Percentiles rank a stretch among this genome's conserved stretches.
Conservation (phyloP, 768 basidiomycete genomes). For the Mycena galericulata region DNA sequence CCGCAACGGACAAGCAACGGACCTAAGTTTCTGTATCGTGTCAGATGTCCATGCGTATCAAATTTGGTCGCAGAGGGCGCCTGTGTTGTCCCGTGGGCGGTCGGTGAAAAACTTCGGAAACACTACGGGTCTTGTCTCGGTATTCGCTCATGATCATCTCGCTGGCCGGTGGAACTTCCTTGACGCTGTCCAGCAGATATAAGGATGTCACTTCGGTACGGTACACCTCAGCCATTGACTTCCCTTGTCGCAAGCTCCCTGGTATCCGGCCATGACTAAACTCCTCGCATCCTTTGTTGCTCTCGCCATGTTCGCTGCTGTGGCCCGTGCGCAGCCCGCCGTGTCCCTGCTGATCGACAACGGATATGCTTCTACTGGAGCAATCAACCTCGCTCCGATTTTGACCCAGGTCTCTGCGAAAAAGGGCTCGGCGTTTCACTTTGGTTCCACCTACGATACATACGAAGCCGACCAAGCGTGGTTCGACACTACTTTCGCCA, state of each 20-base stretch:
- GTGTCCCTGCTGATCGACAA: constrained; percentile 32
- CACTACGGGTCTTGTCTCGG: constrained; percentile 18
- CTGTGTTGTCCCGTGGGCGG: background rate
- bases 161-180: constrained; percentile 17
- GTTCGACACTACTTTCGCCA: constrained; percentile 19
- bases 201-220: background rate
- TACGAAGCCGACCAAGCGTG: constrained; percentile 29
- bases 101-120: constrained; percentile 15
- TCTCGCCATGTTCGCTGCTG: constrained; percentile 11
- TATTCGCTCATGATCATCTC: background rate
- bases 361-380: constrained; percentile 26
- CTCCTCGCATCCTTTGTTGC: constrained; percentile 20
- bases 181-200: background rate
- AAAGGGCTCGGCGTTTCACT: constrained; percentile 29
- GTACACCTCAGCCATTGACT: background rate
- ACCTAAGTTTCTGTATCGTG: too few relatives aligned
- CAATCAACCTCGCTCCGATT: constrained; percentile 22
- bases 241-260: background rate
- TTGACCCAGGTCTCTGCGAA: constrained; percentile 17
- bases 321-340: constrained; percentile 23
- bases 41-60: too few relatives aligned
- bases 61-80: background rate
- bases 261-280: constrained; percentile 1
- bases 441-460: constrained; percentile 32
- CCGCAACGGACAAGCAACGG: too few relatives aligned